Evolutionary conservation across 257 asterid genomes (phyloP).

Genomic region (Penstemon barbatus): DNA sequence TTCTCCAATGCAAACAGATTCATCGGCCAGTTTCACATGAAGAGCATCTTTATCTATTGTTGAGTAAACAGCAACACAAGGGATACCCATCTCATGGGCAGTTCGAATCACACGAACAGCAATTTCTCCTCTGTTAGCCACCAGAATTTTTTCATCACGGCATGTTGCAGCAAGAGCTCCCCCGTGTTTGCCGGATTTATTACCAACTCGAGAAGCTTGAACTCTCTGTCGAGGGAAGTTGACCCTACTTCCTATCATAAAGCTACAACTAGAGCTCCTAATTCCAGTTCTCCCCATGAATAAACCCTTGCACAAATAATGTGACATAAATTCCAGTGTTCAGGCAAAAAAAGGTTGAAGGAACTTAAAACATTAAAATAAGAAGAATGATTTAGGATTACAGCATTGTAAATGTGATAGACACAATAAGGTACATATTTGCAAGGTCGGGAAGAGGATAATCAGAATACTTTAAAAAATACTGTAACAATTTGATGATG

Average conservation of each 20-base stretch:
- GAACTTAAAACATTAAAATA: not conserved
- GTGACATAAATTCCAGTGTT: slow-evolving; percentile 13
- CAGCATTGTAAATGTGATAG: slow-evolving; percentile 4
- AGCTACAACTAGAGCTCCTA: slow-evolving; percentile 82
- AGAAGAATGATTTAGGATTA: slow-evolving; percentile 6
- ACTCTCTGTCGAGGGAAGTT: slow-evolving; percentile 58
- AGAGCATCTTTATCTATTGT: slow-evolving; percentile 96
- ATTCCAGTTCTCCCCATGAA: slow-evolving; percentile 55
- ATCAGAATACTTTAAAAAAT: not conserved
- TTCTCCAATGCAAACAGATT: slow-evolving; percentile 98
- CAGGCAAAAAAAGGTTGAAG: not conserved
- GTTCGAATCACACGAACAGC: slow-evolving; percentile 97
- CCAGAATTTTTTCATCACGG: slow-evolving; percentile 70
- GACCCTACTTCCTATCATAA: slow-evolving; percentile 63
- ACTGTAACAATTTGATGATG: not conserved
- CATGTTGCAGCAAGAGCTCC: slow-evolving; percentile 74
- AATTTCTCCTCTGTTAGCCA: slow-evolving; percentile 98
- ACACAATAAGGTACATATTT: not conserved
- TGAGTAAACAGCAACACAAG: slow-evolving; percentile 96
- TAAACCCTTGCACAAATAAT: slow-evolving; percentile 53
- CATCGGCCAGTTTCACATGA: slow-evolving; percentile 97
- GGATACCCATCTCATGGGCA: slow-evolving; percentile 99
- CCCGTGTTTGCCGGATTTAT: slow-evolving; percentile 55
- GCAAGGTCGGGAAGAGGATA: not conserved
- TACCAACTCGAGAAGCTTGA: slow-evolving; percentile 45